Base-by-base conservation (phyloP, 1,139 yeast genomes). In the Saccharomyces pastorianus region DNA sequence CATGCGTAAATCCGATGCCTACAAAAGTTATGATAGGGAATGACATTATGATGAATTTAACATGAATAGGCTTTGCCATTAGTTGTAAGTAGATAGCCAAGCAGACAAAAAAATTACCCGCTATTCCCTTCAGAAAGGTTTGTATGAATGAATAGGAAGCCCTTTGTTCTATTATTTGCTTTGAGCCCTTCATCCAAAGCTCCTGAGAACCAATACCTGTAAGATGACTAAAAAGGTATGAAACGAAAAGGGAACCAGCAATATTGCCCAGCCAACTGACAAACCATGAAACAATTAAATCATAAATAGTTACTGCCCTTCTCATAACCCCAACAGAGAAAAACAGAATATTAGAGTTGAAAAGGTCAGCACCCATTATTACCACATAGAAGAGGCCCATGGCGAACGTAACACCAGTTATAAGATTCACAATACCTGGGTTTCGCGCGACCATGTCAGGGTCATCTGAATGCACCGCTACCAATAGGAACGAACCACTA, bases 21-120 rank as follows among this genome's bases (percentile, higher is more conserved):
- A 85, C 95, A 67, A 87, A 85, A 0, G 90, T 81, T 69, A 85
- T 84, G 11, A 87, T 75, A 0, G 95, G 95, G 26, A 86, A 65
- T 6, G 75, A 61, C 73, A 87, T 78, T 73, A 84, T 70, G n/a
- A 85, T 48, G 49, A 84, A 76, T 63, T 85, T 85, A 46, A 88
- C 95, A 64, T 87, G 95, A n/a, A 84, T 63, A 0, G 95, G 95
- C 63, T 84, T 85, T 7, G 85, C 86, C 83, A 86, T 79, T 41
- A 88, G 71, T 65, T 87, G 95, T 53, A 87, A 70, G 68, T 85
- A 87, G 8, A 86, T 82, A 0, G 90, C 95, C 50, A 87, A 70
- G 52, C 84, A 81, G 26, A 87, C 95, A 63, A 76, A 84, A 64
- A 86, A 86, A 66, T 88, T 88, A 34, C 93, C 91, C 0, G 86